These are phyloP conservation scores for Voacanga thouarsii DNA, from an alignment of 257 asterid species.

Conservation along the genomic window DNA sequence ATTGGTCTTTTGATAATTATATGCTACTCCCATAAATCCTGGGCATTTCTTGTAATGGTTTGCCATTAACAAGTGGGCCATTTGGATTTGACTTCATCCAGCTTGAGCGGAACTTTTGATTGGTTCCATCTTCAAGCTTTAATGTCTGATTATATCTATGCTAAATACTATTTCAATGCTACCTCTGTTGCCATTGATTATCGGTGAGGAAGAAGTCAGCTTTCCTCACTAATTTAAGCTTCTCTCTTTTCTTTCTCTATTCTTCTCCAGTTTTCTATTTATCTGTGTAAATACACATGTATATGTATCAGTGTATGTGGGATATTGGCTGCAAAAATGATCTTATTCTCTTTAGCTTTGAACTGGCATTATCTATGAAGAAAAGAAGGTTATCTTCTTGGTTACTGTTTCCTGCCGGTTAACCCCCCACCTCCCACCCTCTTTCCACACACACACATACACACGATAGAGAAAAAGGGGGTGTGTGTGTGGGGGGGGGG, in stretches of 20 bases:
- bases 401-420: no score
- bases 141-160: background rate
- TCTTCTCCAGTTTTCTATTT: background rate
- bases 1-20: background rate
- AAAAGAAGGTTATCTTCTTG: no score
- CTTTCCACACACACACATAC: no score
- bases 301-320: no score
- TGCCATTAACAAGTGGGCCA: background rate
- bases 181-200: no score
- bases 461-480: no score
- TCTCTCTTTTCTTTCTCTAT: background rate
- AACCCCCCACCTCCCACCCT: no score
- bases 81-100: background rate
- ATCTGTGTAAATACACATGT: background rate
- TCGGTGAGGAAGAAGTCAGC: background rate
- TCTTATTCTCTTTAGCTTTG: no score
- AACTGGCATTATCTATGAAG: no score
- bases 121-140: background rate
- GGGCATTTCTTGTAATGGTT: background rate
- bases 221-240: background rate
- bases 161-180: background rate
- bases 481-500: no score
- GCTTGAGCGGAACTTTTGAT: background rate
- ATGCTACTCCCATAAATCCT: background rate
- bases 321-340: no score